phyloP scores from a whole-genome alignment of 2,329 filamentous ascomycete species.

The Microdochium trichocladiopsis region DNA sequence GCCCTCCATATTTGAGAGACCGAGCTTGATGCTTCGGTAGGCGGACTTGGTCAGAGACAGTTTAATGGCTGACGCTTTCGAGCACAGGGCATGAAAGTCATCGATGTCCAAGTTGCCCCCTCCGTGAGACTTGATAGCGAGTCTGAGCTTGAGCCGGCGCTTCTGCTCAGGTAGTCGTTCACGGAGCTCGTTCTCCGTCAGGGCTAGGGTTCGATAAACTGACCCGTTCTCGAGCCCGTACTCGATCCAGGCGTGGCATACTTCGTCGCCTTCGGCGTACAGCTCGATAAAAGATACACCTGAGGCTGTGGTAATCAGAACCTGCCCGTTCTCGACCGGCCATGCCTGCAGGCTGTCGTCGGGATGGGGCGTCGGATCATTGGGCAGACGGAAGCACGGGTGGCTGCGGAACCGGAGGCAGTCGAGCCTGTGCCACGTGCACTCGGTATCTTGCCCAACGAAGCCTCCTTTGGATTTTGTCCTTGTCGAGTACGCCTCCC shows the following conservation, averaged over 20 bases:
- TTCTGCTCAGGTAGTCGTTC: slow-evolving; percentile 64
- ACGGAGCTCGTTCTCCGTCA: slow-evolving; percentile 71
- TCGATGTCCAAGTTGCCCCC: slow-evolving; percentile 68
- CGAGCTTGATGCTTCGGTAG: slow-evolving; percentile 70
- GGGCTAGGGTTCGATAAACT: slow-evolving; percentile 62
- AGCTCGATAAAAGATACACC: slow-evolving; percentile 85
- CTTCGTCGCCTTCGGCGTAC: slow-evolving; percentile 69
- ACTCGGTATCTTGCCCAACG: slow-evolving; percentile 73
- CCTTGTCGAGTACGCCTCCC: slow-evolving; percentile 80
- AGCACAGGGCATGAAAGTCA: slow-evolving; percentile 65
- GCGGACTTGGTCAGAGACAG: slow-evolving; percentile 64
- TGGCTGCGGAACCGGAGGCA: slow-evolving; percentile 83
- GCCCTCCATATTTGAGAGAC: slow-evolving; percentile 63
- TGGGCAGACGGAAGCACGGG: slow-evolving; percentile 79
- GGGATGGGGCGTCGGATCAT: slow-evolving; percentile 54
- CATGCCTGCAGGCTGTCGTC: slow-evolving; percentile 83
- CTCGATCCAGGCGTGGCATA: slow-evolving; percentile 77
- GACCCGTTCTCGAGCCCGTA: slow-evolving; percentile 57
- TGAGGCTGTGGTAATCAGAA: slow-evolving; percentile 70
- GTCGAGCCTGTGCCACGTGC: slow-evolving; percentile 85
- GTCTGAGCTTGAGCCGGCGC: slow-evolving; percentile 61
- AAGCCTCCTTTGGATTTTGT: slow-evolving; percentile 77
- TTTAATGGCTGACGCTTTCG: slow-evolving; percentile 67
- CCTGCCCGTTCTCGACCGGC: slow-evolving; percentile 69
- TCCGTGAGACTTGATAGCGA: slow-evolving; percentile 71